These are phyloP conservation scores for Novymonas esmeraldas DNA, from an alignment of 208 protist species.

Conservation along the genomic window DNA sequence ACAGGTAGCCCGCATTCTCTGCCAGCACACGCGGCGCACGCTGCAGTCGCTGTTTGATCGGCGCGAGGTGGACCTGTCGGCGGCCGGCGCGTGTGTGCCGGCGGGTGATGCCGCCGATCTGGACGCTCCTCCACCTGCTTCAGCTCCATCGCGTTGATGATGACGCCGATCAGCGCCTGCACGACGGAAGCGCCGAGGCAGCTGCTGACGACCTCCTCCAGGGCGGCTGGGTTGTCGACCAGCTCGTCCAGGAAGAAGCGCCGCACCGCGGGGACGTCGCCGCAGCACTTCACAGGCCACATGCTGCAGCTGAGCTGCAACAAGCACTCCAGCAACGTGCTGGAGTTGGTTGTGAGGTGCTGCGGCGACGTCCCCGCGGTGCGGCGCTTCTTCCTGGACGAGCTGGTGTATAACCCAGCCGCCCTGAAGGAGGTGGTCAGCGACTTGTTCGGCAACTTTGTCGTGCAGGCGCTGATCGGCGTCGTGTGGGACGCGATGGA, in stretches of 20 bases:
- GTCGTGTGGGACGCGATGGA: conserved; percentile 52
- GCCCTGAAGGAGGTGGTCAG: conserved; percentile 72
- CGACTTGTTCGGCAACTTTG: conserved; percentile 89
- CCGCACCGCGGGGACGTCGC: conserved; percentile 61
- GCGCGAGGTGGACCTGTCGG: conserved; percentile 57
- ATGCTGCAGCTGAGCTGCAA: conserved; percentile 61
- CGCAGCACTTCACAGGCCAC: conserved; percentile 52
- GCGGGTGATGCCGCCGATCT: conserved; percentile 73
- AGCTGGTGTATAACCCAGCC: conserved; percentile 85
- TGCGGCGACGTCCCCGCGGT: conserved; percentile 66
- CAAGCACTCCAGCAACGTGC: conserved; percentile 86
- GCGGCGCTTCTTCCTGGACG: conserved; percentile 68
- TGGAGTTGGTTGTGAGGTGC: conserved; percentile 75
- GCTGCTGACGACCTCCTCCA: too few relatives aligned
- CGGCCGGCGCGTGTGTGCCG: conserved; percentile 65
- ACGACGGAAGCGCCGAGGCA: conserved; percentile 55
- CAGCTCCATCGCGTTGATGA: conserved; percentile 89
- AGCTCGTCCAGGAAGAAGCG: too few relatives aligned
- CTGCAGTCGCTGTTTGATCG: conserved; percentile 79
- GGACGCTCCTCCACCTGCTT: conserved; percentile 81
- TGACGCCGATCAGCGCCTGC: conserved; percentile 68
- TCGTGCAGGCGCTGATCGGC: conserved; percentile 78
- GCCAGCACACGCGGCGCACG: conserved; percentile 77
- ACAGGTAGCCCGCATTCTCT: conserved; percentile 68
- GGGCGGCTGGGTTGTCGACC: too few relatives aligned